Percentiles rank a stretch among this genome's conserved stretches.
phyloP scores from a whole-genome alignment of 2,329 filamentous ascomycete genomes.

The Fulvia fulva region DNA sequence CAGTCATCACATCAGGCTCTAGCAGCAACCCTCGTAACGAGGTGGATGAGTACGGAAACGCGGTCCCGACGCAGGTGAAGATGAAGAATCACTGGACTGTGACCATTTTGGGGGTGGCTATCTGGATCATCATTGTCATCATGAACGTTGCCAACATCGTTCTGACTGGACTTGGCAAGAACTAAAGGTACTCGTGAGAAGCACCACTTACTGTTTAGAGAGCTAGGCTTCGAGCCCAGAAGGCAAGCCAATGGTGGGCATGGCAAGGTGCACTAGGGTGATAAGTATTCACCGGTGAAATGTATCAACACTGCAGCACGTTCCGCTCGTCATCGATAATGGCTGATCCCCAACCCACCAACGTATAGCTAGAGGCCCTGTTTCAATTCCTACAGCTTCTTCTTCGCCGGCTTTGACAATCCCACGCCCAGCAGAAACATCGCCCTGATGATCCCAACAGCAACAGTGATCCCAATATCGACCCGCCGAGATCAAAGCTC shows the following conservation, averaged over 20 bases:
- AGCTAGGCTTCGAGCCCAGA: too few relatives aligned
- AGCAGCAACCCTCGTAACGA: constrained; percentile 1
- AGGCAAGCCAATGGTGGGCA: too few relatives aligned
- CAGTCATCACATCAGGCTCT: constrained; percentile 43
- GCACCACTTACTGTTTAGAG: too few relatives aligned
- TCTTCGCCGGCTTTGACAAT: not conserved
- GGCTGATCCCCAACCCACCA: too few relatives aligned
- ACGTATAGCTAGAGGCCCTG: too few relatives aligned
- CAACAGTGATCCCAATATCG: too few relatives aligned
- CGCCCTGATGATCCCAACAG: not conserved
- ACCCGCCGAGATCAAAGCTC: not conserved
- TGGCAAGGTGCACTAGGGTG: too few relatives aligned
- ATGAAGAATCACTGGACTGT: constrained; percentile 73
- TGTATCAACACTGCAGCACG: too few relatives aligned
- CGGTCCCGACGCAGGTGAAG: constrained; percentile 33
- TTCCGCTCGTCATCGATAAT: too few relatives aligned
- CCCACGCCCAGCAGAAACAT: not conserved
- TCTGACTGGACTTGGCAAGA: constrained; percentile 53
- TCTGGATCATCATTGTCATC: constrained; percentile 71
- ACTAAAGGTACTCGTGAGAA: constrained; percentile 10
- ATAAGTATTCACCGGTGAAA: too few relatives aligned
- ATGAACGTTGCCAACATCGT: constrained; percentile 79
- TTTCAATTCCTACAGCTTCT: not conserved
- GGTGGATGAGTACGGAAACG: constrained; percentile 1
- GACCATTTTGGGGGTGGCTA: constrained; percentile 53